Evolutionary conservation across 2,329 filamentous ascomycete species (phyloP).

Genomic region (Hypoxylon sp.): DNA sequence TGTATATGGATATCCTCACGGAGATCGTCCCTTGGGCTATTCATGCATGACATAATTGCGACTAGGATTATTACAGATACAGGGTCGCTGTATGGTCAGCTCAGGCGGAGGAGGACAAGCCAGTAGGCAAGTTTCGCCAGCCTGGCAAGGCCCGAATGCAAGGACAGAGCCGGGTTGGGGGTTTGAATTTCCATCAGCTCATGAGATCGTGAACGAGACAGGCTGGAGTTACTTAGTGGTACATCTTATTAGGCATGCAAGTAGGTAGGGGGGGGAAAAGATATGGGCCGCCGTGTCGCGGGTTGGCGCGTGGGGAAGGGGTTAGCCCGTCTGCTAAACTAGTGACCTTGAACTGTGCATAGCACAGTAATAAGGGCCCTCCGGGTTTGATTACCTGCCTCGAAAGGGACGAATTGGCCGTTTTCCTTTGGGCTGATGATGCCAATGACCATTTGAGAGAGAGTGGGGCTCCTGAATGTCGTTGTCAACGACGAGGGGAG

Average conservation of each 20-base stretch:
- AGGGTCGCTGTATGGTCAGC: conserved; percentile 41
- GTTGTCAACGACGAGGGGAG: conserved; percentile 29
- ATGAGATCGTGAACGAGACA: conserved; percentile 25
- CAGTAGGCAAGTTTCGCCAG: conserved; percentile 36
- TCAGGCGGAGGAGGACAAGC: conserved; percentile 27
- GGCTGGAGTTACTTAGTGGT: conserved; percentile 29
- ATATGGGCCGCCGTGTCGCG: conserved; percentile 40
- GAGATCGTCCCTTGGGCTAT: conserved; percentile 54
- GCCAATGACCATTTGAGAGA: conserved; percentile 32
- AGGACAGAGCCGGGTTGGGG: conserved; percentile 35
- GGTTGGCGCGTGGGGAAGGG: conserved; percentile 38
- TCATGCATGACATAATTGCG: conserved; percentile 62
- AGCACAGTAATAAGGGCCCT: conserved; percentile 34
- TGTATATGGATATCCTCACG: conserved; percentile 46
- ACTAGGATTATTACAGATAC: conserved; percentile 44
- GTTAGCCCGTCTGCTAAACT: conserved; percentile 37
- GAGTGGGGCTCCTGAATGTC: conserved; percentile 30
- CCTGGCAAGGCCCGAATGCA: conserved; percentile 40
- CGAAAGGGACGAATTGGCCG: conserved; percentile 39
- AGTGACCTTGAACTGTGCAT: conserved; percentile 28
- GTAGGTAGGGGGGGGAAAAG: conserved; percentile 28
- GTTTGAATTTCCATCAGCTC: conserved; percentile 39
- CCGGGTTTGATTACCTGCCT: conserved; percentile 44
- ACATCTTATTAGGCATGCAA: conserved; percentile 35
- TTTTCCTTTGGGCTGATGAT: conserved; percentile 35